Conservation (phyloP, 768 basidiomycete genomes). For the Daedaleopsis nitida region DNA sequence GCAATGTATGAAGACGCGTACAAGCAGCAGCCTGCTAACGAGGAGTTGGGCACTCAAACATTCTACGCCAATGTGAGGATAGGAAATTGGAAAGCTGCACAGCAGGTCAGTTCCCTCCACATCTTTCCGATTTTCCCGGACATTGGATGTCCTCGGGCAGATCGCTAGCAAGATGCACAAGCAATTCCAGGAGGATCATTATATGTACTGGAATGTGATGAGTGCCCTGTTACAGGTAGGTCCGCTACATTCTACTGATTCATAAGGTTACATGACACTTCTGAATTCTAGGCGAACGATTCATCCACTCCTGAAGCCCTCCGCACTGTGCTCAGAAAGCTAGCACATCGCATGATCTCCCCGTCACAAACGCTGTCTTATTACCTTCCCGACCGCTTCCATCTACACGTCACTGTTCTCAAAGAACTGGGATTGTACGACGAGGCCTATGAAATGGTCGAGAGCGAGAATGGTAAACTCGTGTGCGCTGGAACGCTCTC, state of each 20-base stretch:
- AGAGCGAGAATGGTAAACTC: slow-evolving; percentile 65
- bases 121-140: neutral
- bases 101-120: slow-evolving; percentile 54
- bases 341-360: slow-evolving; percentile 73
- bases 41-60: slow-evolving; percentile 80
- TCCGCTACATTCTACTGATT: neutral
- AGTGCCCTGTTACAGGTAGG: slow-evolving; percentile 76
- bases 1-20: slow-evolving; percentile 86
- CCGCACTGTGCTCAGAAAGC: slow-evolving; percentile 69
- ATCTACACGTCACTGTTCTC: slow-evolving; percentile 73
- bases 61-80: slow-evolving; percentile 85
- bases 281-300: slow-evolving; percentile 62
- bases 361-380: slow-evolving; percentile 66
- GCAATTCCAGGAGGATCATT: slow-evolving; percentile 79
- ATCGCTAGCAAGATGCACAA: slow-evolving; percentile 82
- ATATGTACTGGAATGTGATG: slow-evolving; percentile 83
- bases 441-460: slow-evolving; percentile 69
- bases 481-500: slow-evolving; percentile 72
- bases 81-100: slow-evolving; percentile 83
- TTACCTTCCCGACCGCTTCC: slow-evolving; percentile 71
- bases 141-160: slow-evolving; percentile 38
- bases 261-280: too few species aligned
- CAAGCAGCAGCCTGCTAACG: slow-evolving; percentile 77
- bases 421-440: slow-evolving; percentile 68
- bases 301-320: slow-evolving; percentile 59